These are phyloP conservation scores for Eleusine coracana DNA, from an alignment of 176 grass and related monocot species.

Conservation along the genomic window DNA sequence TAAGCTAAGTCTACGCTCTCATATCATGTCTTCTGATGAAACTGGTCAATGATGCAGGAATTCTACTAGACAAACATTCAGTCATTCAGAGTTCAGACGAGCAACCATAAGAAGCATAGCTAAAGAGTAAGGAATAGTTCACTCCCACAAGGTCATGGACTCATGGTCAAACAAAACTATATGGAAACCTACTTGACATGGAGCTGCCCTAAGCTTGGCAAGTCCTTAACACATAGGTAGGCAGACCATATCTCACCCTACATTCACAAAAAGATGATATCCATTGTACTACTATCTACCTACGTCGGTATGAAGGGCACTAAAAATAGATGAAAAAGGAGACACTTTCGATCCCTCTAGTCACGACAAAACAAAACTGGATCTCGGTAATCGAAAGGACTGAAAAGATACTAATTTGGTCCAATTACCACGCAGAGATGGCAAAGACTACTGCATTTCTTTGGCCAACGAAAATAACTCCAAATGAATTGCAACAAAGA, in stretches of 20 bases:
- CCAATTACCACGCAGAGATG: not conserved
- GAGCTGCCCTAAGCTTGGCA: not conserved
- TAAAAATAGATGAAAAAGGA: not conserved
- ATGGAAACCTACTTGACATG: not conserved
- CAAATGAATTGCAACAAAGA: slow-evolving; percentile 21
- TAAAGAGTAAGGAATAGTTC: not conserved
- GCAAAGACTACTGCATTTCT: not conserved
- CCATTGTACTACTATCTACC: not conserved
- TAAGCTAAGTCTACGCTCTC: not conserved
- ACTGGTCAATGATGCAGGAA: not conserved
- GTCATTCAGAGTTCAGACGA: not conserved
- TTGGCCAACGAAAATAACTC: not conserved
- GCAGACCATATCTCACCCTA: not conserved
- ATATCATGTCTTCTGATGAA: not conserved
- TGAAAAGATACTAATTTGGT: not conserved
- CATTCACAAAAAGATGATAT: slow-evolving; percentile 13
- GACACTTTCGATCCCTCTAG: not conserved
- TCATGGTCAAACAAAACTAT: not conserved
- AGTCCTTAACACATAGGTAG: not conserved
- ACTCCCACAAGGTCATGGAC: not conserved
- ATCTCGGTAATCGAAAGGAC: slow-evolving; percentile 30
- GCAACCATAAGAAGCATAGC: not conserved
- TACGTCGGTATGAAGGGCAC: slow-evolving; percentile 1
- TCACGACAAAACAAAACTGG: not conserved
- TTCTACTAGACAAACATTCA: not conserved